phyloP scores from a whole-genome alignment of 139 green algal genomes.

The Pleodorina starrii region DNA sequence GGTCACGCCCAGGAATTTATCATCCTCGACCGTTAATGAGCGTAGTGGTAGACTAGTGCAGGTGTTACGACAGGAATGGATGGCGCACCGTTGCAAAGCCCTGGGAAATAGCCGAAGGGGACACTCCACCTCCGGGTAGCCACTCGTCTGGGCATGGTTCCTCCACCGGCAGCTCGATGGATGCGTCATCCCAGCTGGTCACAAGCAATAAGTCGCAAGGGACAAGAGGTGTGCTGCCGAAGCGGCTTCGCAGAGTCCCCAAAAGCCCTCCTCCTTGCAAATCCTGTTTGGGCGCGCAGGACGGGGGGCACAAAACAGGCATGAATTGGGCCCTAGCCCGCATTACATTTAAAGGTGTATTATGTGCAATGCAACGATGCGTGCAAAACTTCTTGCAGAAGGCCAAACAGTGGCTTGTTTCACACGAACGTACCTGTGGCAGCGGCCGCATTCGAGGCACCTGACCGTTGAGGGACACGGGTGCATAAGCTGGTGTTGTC shows the following conservation, averaged over 20 bases:
- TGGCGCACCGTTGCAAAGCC: slow-evolving; percentile 38
- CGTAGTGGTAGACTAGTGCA: too few species aligned
- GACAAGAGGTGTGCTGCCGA: not conserved
- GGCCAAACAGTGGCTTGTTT: too few species aligned
- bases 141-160: not conserved
- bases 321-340: too few species aligned
- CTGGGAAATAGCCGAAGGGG: slow-evolving; percentile 14
- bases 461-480: not conserved
- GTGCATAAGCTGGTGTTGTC: not conserved
- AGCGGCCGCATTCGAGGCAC: not conserved
- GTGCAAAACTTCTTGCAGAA: too few species aligned
- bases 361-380: too few species aligned
- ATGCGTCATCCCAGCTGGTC: slow-evolving; percentile 20
- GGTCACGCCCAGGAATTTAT: too few species aligned
- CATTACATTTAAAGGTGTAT: too few species aligned
- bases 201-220: slow-evolving; percentile 20
- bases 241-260: not conserved
- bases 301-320: not conserved
- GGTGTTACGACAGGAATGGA: too few species aligned
- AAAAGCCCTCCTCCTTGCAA: not conserved
- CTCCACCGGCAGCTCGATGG: not conserved
- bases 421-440: too few species aligned
- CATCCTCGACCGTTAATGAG: too few species aligned
- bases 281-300: slow-evolving; percentile 6
- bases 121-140: not conserved